phyloP scores from a whole-genome alignment of 2,329 filamentous ascomycete genomes.

The Xylaria sp. region DNA sequence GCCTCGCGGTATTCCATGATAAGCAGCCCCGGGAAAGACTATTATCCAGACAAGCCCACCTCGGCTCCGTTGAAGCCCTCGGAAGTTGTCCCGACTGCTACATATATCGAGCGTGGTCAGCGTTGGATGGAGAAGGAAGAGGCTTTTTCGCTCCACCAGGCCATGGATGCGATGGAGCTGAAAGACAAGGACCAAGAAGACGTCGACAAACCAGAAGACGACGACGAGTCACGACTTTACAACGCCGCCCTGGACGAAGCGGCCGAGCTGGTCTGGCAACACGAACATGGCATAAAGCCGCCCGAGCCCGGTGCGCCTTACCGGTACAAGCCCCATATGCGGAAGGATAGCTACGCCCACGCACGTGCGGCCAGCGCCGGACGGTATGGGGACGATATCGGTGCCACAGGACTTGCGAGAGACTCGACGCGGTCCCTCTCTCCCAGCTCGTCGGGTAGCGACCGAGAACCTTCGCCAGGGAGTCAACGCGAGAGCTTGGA shows the following conservation, averaged over 20 bases:
- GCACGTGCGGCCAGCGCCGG: conserved; percentile 64
- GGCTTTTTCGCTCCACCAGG: conserved; percentile 67
- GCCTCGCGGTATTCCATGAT: conserved; percentile 54
- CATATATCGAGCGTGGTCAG: conserved; percentile 73
- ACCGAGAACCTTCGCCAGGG: conserved; percentile 42
- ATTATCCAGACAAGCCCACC: conserved; percentile 49
- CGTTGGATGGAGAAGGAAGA: conserved; percentile 84
- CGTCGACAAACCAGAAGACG: conserved; percentile 39
- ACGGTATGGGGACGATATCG: conserved; percentile 50
- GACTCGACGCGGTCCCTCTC: conserved; percentile 53
- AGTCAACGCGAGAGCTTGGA: conserved; percentile 40
- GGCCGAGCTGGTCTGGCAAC: conserved; percentile 76
- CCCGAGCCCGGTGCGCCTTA: conserved; percentile 66
- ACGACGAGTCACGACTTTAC: conserved; percentile 66
- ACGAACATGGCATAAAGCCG: conserved; percentile 62
- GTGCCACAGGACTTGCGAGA: conserved; percentile 49
- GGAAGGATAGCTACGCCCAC: conserved; percentile 72
- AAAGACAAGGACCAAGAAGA: conserved; percentile 38
- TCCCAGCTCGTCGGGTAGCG: conserved; percentile 54
- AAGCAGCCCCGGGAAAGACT: conserved; percentile 52
- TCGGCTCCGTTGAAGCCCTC: conserved; percentile 55
- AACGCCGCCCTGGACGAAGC: conserved; percentile 75
- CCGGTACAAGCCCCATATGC: conserved; percentile 68
- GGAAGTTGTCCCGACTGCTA: conserved; percentile 65
- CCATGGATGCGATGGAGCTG: conserved; percentile 74